Evolutionary conservation across 495 filamentous ascomycete species (phyloP), one percentile per base, ranked within the genome.

Genomic region (Xylaria cubensis): DNA sequence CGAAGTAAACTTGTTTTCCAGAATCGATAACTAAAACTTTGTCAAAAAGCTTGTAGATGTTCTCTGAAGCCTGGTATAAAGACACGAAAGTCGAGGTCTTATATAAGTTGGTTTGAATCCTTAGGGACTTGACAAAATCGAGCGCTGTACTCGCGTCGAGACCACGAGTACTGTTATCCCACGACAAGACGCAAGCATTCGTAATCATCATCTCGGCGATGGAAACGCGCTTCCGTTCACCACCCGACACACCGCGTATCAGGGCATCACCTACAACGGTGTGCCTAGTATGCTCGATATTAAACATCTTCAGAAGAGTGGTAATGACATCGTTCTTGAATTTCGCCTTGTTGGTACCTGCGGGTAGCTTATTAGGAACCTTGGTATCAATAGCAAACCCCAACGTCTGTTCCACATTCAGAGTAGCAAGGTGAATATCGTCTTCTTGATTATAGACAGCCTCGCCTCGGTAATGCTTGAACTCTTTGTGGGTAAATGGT

Each of bases 391-490:
- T 82, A 0, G 94, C 94, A 75, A 97, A 97, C 1, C 87, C 89
- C 6, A 97, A 86, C 0, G 94, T 97, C 78, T 97, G 91, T 59
- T 91, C 91, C 24, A 97, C 93, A 5, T 93, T 95, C 32, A 97
- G 86, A 3, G 91, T 92, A 2, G 94, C 90, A 74, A 92, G 89
- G 74, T 97, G 94, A 34, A 94, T 83, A 74, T 95, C 93, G 71
- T 94, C 93, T 71, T 96, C 94, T 64, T 90, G 89, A 77, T 94
- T 95, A 81, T 96, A 96, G n/a, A 94, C 90, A 36, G 91, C 90
- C 79, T 97, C 93, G 70, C 93, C 93, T 13, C 92, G 88, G 77
- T 92, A 95, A 56, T 88, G 84, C 72, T 90, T 86, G 62, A 89
- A 87, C 65, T 87, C 80, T 59, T 87, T 78, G 17, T 80, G 80